These are phyloP conservation scores for Amanita rimosa DNA, from an alignment of 768 basidiomycete species.

Conservation along the genomic window DNA sequence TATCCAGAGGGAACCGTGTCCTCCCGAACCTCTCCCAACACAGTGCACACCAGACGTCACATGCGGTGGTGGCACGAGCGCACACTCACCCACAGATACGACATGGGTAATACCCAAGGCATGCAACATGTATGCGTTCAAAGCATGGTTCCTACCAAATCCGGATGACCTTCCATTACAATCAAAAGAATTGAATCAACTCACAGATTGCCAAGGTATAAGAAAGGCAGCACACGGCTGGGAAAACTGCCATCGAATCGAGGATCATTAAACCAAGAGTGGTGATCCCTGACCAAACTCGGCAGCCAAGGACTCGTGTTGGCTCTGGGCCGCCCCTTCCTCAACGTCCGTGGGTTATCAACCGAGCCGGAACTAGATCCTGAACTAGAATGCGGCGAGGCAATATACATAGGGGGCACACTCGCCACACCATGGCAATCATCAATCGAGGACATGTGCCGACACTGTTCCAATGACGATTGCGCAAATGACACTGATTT, in stretches of 20 bases:
- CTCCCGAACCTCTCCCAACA: slow-evolving; percentile 32
- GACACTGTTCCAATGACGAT: slow-evolving; percentile 10
- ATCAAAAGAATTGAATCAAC: slow-evolving; percentile 23
- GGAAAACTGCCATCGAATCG: slow-evolving; percentile 96
- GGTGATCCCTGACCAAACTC: slow-evolving; percentile 55
- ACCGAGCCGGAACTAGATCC: neutral
- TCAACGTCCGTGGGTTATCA: slow-evolving; percentile 4
- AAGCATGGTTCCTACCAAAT: slow-evolving; percentile 70
- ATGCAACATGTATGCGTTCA: slow-evolving; percentile 92
- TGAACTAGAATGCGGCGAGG: neutral
- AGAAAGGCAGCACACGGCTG: slow-evolving; percentile 81
- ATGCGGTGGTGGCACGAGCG: slow-evolving; percentile 55
- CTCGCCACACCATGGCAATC: neutral
- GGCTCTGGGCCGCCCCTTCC: slow-evolving; percentile 51
- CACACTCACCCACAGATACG: slow-evolving; percentile 93
- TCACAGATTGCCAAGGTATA: slow-evolving; percentile 91
- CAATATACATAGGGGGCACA: neutral
- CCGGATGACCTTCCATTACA: neutral
- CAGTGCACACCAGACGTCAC: slow-evolving; percentile 22
- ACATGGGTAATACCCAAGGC: slow-evolving; percentile 95
- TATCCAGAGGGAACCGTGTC: slow-evolving; percentile 72
- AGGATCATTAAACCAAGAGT: slow-evolving; percentile 91
- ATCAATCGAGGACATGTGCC: neutral
- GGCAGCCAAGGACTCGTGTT: slow-evolving; percentile 60
- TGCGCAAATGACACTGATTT: slow-evolving; percentile 40